These are phyloP conservation scores for Phaeosphaeria sp. DNA, from an alignment of 2,329 filamentous ascomycete species.

Conservation along the genomic window DNA sequence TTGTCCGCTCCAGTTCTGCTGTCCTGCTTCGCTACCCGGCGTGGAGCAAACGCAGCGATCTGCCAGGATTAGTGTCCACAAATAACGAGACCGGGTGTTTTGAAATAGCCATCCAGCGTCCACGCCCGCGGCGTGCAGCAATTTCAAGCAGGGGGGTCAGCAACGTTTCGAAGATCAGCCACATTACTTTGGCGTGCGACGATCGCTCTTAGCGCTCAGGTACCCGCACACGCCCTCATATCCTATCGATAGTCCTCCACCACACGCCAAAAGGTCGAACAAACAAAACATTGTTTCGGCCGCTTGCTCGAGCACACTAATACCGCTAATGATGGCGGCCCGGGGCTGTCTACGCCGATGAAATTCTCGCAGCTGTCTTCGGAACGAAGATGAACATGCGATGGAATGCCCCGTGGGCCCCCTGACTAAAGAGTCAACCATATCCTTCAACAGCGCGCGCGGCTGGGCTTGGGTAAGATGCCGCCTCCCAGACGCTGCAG, in stretches of 20 bases:
- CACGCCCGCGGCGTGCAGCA: conserved; percentile 6
- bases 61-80: background rate
- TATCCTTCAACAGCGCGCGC: conserved; percentile 25
- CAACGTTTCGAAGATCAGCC: conserved; percentile 43
- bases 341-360: background rate
- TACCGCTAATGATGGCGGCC: background rate
- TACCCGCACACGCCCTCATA: conserved; percentile 15
- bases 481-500: conserved; percentile 18
- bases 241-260: conserved; percentile 23
- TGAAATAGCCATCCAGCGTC: conserved; percentile 1
- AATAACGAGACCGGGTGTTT: background rate
- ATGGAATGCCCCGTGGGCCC: conserved; percentile 21
- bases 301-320: conserved; percentile 10
- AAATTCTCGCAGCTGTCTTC: background rate
- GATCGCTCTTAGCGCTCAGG: conserved; percentile 28
- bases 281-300: conserved; percentile 12
- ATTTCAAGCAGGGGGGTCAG: conserved; percentile 36
- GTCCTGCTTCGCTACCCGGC: background rate
- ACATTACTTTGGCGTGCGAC: conserved; percentile 31
- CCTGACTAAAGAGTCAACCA: conserved; percentile 23
- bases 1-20: background rate
- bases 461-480: conserved; percentile 26
- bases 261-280: conserved; percentile 1
- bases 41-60: background rate
- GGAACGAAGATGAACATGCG: conserved; percentile 4